A percentile compares a stretch with the other conserved stretches of the same genome.
Evolutionary conservation across 768 basidiomycete species (phyloP).

Genomic region (Collybia nuda): DNA sequence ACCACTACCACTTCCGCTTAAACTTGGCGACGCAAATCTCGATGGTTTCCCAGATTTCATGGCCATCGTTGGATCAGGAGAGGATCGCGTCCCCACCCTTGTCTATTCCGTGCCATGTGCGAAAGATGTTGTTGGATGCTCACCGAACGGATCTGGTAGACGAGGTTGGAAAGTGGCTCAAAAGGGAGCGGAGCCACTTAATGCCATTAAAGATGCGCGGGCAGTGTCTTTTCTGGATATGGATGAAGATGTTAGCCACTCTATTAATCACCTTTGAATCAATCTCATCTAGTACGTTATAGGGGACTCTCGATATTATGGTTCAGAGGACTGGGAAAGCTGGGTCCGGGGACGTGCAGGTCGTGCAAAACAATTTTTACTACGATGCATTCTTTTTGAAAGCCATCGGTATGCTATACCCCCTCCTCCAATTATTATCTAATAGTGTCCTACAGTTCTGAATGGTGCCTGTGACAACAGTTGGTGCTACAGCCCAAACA

Average conservation of each 20-base stretch:
- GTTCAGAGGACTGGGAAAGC: slow-evolving; percentile 79
- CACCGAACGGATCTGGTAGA: slow-evolving; percentile 43
- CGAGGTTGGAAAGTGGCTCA: slow-evolving; percentile 63
- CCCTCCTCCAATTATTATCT: neutral
- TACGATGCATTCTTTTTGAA: slow-evolving; percentile 99
- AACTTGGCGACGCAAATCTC: slow-evolving; percentile 86
- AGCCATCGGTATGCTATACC: slow-evolving; percentile 69
- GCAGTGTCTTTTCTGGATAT: slow-evolving; percentile 84
- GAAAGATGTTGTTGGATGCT: slow-evolving; percentile 57
- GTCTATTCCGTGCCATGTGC: slow-evolving; percentile 64
- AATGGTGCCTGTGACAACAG: slow-evolving; percentile 92
- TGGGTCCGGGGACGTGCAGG: slow-evolving; percentile 60
- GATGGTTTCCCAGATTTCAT: slow-evolving; percentile 95
- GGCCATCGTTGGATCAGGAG: slow-evolving; percentile 45
- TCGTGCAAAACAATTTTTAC: slow-evolving; percentile 97
- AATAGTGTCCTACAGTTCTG: slow-evolving; percentile 52
- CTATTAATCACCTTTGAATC: neutral
- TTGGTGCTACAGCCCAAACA: slow-evolving; percentile 64
- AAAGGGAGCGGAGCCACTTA: slow-evolving; percentile 60
- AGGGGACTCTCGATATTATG: slow-evolving; percentile 92
- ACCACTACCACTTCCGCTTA: slow-evolving; percentile 71
- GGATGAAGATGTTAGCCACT: slow-evolving; percentile 84
- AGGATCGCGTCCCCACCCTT: slow-evolving; percentile 55
- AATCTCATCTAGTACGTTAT: neutral
- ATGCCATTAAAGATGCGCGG: slow-evolving; percentile 73